Conservation (phyloP, 2,329 filamentous ascomycete species). For the Fusarium zealandicum region DNA sequence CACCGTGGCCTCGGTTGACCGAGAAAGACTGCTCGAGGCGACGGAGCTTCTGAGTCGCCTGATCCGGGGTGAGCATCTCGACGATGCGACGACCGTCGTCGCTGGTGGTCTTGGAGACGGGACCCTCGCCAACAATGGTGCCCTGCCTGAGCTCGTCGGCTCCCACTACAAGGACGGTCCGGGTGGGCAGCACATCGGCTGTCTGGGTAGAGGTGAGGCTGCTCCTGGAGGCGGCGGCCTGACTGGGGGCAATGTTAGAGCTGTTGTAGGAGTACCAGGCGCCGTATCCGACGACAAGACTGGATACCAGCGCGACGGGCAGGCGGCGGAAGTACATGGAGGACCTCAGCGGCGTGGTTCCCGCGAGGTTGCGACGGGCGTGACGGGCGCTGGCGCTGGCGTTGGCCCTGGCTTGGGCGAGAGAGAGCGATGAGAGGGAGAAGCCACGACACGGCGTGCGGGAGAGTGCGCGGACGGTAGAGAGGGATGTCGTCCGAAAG, state of each 20-base stretch:
- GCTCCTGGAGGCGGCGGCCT: slow-evolving; percentile 46
- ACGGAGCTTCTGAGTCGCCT: slow-evolving; percentile 88
- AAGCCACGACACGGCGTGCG: slow-evolving; percentile 56
- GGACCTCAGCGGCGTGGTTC: slow-evolving; percentile 62
- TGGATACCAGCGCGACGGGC: slow-evolving; percentile 71
- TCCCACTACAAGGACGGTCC: slow-evolving; percentile 83
- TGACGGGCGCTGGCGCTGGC: slow-evolving; percentile 51
- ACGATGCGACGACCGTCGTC: slow-evolving; percentile 85
- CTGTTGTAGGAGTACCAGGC: slow-evolving; percentile 76
- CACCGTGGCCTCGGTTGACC: slow-evolving; percentile 87
- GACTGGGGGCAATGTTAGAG: slow-evolving; percentile 45
- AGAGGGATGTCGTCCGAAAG: slow-evolving; percentile 72
- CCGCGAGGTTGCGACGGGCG: slow-evolving; percentile 44
- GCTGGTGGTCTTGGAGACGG: slow-evolving; percentile 87
- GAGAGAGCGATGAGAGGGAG: slow-evolving; percentile 59
- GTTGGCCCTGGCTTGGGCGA: slow-evolving; percentile 64
- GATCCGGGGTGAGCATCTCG: slow-evolving; percentile 95
- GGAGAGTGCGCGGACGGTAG: slow-evolving; percentile 64
- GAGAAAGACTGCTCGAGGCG: slow-evolving; percentile 91
- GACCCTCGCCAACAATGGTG: slow-evolving; percentile 82
- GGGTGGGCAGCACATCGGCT: slow-evolving; percentile 57
- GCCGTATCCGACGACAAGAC: slow-evolving; percentile 73
- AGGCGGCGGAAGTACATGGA: slow-evolving; percentile 80
- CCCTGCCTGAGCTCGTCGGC: slow-evolving; percentile 90
- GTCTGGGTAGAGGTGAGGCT: slow-evolving; percentile 53